Percentiles rank a stretch among this genome's conserved stretches.
phyloP scores from a whole-genome alignment of 225 moss, liverwort and hornwort genomes.

The Thuidium tamariscinum region DNA sequence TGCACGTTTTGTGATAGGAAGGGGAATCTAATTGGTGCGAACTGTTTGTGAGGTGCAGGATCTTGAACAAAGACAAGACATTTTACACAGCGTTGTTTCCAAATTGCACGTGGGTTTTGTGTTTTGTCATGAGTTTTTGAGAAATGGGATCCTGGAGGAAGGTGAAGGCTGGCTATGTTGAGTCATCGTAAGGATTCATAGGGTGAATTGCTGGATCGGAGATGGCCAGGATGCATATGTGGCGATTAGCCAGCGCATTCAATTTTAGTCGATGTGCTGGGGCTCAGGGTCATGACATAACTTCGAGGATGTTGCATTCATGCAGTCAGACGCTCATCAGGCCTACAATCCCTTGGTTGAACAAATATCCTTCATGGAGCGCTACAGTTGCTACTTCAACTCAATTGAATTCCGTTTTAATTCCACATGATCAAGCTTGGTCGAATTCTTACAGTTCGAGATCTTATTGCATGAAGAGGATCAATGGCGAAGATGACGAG shows the following conservation, averaged over 20 bases:
- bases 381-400: not conserved
- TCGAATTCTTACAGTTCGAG: not conserved
- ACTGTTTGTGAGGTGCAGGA: not conserved
- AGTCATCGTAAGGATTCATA: not conserved
- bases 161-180: not conserved
- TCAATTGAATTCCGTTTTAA: not conserved
- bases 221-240: slow-evolving; percentile 21
- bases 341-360: not conserved
- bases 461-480: not conserved
- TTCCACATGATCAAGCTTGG: not conserved
- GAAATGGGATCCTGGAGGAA: not conserved
- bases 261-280: not conserved
- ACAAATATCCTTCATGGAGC: not conserved
- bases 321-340: not conserved
- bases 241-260: not conserved
- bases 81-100: not conserved
- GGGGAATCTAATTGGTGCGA: not conserved
- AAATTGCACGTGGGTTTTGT: not conserved
- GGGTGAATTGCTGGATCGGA: not conserved
- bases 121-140: not conserved
- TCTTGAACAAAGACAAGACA: not conserved
- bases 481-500: not conserved
- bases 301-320: not conserved
- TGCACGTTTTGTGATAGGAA: not conserved
- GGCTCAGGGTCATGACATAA: not conserved